These are phyloP conservation scores for Candida schatavii DNA, from an alignment of 805 yeast species.

Conservation along the genomic window DNA sequence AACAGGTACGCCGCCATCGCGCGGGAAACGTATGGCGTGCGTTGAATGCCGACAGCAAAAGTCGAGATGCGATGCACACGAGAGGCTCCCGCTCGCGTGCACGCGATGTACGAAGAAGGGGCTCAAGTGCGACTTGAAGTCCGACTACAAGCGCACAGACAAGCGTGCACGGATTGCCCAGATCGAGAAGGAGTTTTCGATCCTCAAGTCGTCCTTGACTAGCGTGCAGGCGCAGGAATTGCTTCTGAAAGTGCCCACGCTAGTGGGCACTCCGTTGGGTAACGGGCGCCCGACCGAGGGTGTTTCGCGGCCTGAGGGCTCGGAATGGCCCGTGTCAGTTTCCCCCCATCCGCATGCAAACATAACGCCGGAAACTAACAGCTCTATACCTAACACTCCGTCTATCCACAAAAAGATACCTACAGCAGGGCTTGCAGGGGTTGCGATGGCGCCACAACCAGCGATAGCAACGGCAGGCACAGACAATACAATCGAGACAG, in stretches of 20 bases:
- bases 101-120: conserved; percentile 74
- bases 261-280: conserved; percentile 6
- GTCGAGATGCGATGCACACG: conserved; percentile 83
- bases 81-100: conserved; percentile 74
- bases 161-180: conserved; percentile 83
- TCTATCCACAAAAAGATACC: conserved; percentile 15
- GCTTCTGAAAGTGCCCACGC: conserved; percentile 23
- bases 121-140: conserved; percentile 66
- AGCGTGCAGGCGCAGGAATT: conserved; percentile 32
- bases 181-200: conserved; percentile 77
- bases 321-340: conserved; percentile 8
- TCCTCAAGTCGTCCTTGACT: conserved; percentile 54
- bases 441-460: background rate
- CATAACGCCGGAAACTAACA: conserved; percentile 20
- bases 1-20: conserved; percentile 9
- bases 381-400: conserved; percentile 29
- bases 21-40: conserved; percentile 69
- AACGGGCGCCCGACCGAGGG: no score
- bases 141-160: conserved; percentile 84
- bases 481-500: background rate
- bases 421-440: conserved; percentile 1
- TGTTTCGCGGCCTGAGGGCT: no score
- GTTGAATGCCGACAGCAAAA: conserved; percentile 96
- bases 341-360: conserved; percentile 8
- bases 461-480: conserved; percentile 2